These are phyloP conservation scores for Groenewaldozyma tartarivorans DNA, from an alignment of 805 yeast genomes.

Conservation along the genomic window DNA sequence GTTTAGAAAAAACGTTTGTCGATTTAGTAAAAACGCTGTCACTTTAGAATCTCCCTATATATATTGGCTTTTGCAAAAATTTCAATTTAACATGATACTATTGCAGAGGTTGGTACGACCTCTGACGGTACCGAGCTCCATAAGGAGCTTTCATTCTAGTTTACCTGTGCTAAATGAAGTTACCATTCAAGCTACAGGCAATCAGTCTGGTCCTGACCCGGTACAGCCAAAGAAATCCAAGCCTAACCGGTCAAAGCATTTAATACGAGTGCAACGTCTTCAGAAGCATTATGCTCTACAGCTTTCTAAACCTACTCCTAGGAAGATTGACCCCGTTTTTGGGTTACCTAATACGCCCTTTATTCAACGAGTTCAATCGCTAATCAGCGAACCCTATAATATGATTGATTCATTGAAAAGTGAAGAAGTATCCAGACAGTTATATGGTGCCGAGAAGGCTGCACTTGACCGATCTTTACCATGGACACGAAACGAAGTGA, in stretches of 20 bases:
- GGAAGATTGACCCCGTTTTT: conserved; percentile 69
- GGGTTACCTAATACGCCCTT: conserved; percentile 64
- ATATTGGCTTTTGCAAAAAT: too few relatives aligned
- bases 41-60: too few relatives aligned
- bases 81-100: too few relatives aligned
- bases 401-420: conserved; percentile 51
- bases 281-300: conserved; percentile 22
- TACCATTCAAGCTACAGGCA: too few relatives aligned
- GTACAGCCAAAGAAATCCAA: neutral
- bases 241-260: conserved; percentile 2
- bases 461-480: conserved; percentile 31
- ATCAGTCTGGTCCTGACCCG: neutral
- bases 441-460: conserved; percentile 70
- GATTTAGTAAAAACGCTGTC: too few relatives aligned
- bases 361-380: conserved; percentile 54
- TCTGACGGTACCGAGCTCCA: too few relatives aligned
- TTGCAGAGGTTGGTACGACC: too few relatives aligned
- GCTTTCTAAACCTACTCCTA: conserved; percentile 20
- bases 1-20: too few relatives aligned
- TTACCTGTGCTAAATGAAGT: too few relatives aligned
- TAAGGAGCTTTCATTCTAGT: too few relatives aligned
- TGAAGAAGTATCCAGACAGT: conserved; percentile 61
- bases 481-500: conserved; percentile 20
- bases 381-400: conserved; percentile 54
- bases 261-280: conserved; percentile 15